Evolutionary conservation across 2,329 filamentous ascomycete species (phyloP), one percentile per base, ranked within the genome.

Genomic region (Bipolaris sorokiniana): DNA sequence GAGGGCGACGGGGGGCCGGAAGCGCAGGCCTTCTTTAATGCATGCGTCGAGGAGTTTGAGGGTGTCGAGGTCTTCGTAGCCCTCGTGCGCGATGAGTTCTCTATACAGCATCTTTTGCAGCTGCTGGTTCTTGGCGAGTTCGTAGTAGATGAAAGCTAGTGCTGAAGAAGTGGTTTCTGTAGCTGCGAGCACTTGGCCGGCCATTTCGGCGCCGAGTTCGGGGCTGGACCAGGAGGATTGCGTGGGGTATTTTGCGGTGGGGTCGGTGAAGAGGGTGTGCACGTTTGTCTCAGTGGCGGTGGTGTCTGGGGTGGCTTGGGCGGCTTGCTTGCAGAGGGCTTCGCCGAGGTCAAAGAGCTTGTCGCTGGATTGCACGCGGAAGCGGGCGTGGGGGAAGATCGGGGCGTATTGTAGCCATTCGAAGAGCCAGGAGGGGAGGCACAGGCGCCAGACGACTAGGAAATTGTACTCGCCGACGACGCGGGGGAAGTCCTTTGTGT

Each of bases 381-480:
- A 66, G 11, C 62, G 55, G 1, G 64, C 11, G 40, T 63, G 58
- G 1, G 52, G 15, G 34, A 66, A 66, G 10, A 48, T 36, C 1
- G 64, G 64, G 15, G 54, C 31, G 48, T 63, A 58, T 18, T 65
- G 60, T 2, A 65, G 52, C 62, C 64, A 66, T 28, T 33, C 16
- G 28, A 66, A 66, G 2, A 66, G 48, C 64, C 64, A 66, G 15
- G 64, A 58, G 5, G 62, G 64, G 20, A 65, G 60, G 11, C 64
- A 66, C 5, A 66, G 56, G 10, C 64, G 48, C 64, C 64, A 66
- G 5, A 66, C 60, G 1, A 66, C 64, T 6, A 63, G 64, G 26
- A 66, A 66, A 28, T 66, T 66, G 26, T 66, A 66, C 31, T 66
- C 62, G 16, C 64, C 64, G 7, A 66, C 62, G 10, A 64, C 56